Percentiles rank a stretch among this genome's conserved stretches.
phyloP scores from a whole-genome alignment of 225 moss, liverwort and hornwort species.

The Anthoceros angustus region DNA sequence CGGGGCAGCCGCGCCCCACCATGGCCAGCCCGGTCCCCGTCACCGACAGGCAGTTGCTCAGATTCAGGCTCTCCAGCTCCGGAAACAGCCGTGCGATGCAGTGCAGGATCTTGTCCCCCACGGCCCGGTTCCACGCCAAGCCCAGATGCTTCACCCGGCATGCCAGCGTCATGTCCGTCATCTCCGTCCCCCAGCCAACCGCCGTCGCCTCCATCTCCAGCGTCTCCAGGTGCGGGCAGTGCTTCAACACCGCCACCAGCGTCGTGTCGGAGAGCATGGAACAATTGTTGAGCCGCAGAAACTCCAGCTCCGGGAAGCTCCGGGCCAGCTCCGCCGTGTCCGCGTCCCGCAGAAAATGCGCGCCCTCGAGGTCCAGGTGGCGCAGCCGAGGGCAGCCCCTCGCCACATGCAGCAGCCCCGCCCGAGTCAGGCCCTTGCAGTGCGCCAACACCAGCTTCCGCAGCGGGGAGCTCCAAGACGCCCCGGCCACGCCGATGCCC shows the following conservation, averaged over 20 bases:
- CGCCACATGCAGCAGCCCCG: conserved; percentile 10
- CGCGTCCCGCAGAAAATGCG: conserved; percentile 9
- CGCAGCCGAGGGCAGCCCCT: conserved; percentile 11
- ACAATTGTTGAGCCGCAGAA: conserved; percentile 11
- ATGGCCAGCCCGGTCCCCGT: conserved; percentile 6
- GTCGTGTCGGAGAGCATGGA: conserved; percentile 10
- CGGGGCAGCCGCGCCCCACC: conserved; percentile 7
- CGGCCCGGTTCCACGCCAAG: conserved; percentile 11
- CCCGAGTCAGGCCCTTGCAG: conserved; percentile 11
- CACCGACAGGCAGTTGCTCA: conserved; percentile 10
- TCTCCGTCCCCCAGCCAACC: conserved; percentile 9
- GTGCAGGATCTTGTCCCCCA: conserved; percentile 7
- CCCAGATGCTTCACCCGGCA: conserved; percentile 7
- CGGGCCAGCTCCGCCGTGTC: conserved; percentile 7
- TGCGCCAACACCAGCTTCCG: conserved; percentile 10
- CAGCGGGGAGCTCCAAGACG: neutral
- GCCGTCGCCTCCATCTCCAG: conserved; percentile 14
- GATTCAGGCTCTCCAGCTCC: conserved; percentile 5
- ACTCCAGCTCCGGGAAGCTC: conserved; percentile 11
- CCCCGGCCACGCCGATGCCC: no score
- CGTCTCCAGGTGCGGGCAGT: conserved; percentile 11
- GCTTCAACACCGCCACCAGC: conserved; percentile 7
- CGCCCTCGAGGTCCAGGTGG: conserved; percentile 14
- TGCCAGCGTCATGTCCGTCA: neutral
- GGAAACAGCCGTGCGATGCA: conserved; percentile 7